Conservation (phyloP, 1,139 yeast species). For the Petasospora rhodanensis region DNA sequence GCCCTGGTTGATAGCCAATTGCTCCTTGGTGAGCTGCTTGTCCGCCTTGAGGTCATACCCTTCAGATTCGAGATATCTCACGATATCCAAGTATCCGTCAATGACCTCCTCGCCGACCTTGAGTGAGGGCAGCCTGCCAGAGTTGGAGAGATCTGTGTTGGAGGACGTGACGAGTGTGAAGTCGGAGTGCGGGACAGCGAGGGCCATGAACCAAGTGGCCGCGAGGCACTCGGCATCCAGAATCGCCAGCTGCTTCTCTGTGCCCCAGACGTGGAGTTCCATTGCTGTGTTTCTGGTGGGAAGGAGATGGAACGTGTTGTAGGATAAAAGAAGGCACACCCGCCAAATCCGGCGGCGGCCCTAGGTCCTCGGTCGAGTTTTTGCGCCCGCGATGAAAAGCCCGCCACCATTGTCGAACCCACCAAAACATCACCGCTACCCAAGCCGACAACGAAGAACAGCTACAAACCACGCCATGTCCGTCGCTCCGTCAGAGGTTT, state of each 20-base stretch:
- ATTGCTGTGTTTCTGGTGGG: no score
- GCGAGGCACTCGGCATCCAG: constrained; percentile 45
- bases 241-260: constrained; percentile 23
- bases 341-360: no score
- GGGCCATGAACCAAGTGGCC: constrained; percentile 31
- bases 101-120: constrained; percentile 27
- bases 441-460: no score
- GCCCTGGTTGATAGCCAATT: constrained; percentile 31
- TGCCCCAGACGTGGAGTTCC: constrained; percentile 25
- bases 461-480: no score
- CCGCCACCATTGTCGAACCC: no score
- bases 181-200: constrained; percentile 22
- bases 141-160: constrained; percentile 52
- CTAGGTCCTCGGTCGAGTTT: no score
- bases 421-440: no score
- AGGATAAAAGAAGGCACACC: no score
- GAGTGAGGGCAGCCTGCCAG: constrained; percentile 55
- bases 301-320: no score
- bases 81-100: constrained; percentile 50
- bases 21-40: constrained; percentile 12
- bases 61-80: constrained; percentile 30
- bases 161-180: constrained; percentile 48
- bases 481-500: not conserved
- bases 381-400: no score
- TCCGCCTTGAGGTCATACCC: constrained; percentile 14